Conservation (phyloP, 768 basidiomycete species). For the Boletus sensibilis region DNA sequence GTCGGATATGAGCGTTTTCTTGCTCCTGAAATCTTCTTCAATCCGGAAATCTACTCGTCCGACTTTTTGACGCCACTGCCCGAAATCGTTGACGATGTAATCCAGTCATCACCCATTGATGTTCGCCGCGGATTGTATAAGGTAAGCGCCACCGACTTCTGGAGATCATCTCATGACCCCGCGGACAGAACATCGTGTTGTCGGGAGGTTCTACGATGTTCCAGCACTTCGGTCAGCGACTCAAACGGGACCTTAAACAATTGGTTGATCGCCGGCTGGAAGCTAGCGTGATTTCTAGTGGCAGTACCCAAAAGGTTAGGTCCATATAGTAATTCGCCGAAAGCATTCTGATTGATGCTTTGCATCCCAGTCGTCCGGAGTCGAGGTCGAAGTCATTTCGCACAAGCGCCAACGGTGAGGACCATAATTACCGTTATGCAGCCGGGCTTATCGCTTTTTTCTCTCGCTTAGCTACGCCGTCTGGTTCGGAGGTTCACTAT, state of each 20-base stretch:
- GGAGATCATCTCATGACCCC: neutral
- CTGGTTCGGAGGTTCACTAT: slow-evolving; percentile 95
- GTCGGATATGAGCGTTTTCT: slow-evolving; percentile 99
- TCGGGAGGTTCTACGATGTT: slow-evolving; percentile 99
- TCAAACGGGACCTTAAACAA: slow-evolving; percentile 94
- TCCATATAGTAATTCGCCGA: neutral
- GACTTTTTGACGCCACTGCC: slow-evolving; percentile 97
- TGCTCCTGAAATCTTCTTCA: slow-evolving; percentile 99
- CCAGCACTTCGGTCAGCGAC: slow-evolving; percentile 94
- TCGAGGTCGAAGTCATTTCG: slow-evolving; percentile 97
- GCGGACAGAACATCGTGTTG: slow-evolving; percentile 86
- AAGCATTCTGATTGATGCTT: slow-evolving; percentile 9
- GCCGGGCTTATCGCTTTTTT: slow-evolving; percentile 9
- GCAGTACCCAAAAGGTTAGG: slow-evolving; percentile 70
- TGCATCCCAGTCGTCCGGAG: slow-evolving; percentile 76
- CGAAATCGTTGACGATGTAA: slow-evolving; percentile 93
- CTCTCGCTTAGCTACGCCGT: slow-evolving; percentile 70
- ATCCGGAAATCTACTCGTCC: slow-evolving; percentile 97
- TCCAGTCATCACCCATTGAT: slow-evolving; percentile 94
- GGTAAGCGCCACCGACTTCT: slow-evolving; percentile 39
- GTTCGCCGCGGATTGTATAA: slow-evolving; percentile 96
- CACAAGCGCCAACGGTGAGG: slow-evolving; percentile 92
- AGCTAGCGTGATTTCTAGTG: slow-evolving; percentile 68
- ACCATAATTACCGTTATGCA: neutral
- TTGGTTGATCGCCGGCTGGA: slow-evolving; percentile 90